phyloP scores from a whole-genome alignment of 116 monocot species.

The Papilionanthe hybrid region DNA sequence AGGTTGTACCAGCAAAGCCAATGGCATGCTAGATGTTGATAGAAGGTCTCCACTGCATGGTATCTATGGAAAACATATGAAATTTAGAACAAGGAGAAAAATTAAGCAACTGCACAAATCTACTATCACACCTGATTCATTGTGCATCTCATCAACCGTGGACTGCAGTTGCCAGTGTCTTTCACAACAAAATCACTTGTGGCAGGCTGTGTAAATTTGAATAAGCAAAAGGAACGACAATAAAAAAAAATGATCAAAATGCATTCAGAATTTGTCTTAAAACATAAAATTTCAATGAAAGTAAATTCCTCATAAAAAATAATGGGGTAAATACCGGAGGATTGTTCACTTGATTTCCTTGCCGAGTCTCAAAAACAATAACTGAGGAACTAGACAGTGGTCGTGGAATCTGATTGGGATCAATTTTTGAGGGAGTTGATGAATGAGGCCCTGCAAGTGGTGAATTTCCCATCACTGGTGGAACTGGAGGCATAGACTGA shows the following conservation, averaged over 20 bases:
- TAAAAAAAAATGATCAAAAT: not conserved
- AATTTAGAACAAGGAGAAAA: constrained; percentile 1
- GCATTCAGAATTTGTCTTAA: not conserved
- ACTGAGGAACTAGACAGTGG: constrained; percentile 63
- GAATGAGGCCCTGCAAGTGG: constrained; percentile 42
- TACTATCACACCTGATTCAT: constrained; percentile 61
- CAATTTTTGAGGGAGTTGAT: constrained; percentile 73
- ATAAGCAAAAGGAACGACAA: not conserved
- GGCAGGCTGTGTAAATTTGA: constrained; percentile 55
- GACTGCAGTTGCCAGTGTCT: constrained; percentile 95
- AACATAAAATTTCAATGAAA: not conserved
- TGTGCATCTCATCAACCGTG: constrained; percentile 90
- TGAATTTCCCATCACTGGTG: constrained; percentile 57
- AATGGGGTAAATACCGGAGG: constrained; percentile 56
- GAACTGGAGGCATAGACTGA: constrained; percentile 43
- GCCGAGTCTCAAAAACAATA: constrained; percentile 67
- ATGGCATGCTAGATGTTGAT: constrained; percentile 78
- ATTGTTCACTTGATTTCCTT: constrained; percentile 63
- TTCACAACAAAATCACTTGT: constrained; percentile 79
- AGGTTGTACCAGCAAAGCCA: constrained; percentile 90
- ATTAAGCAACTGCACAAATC: not conserved
- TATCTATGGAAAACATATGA: constrained; percentile 41
- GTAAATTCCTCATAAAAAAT: not conserved
- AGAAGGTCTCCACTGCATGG: constrained; percentile 88
- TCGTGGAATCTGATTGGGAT: constrained; percentile 91